These are phyloP conservation scores for Phylloboletellus chloephorus DNA, from an alignment of 1,284 basidiomycete genomes.

Conservation along the genomic window DNA sequence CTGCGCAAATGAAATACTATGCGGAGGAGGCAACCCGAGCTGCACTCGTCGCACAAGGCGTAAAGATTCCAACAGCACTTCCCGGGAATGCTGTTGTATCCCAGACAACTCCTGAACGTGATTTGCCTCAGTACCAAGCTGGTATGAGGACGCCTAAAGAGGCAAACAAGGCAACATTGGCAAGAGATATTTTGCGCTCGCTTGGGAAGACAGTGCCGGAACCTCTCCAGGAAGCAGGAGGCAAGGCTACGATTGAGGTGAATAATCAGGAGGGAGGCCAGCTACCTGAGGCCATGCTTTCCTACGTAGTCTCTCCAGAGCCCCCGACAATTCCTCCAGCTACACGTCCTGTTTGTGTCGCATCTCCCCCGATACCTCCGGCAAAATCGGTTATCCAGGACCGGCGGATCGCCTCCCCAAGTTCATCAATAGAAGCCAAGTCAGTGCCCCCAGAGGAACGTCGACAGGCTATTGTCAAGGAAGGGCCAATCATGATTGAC, in stretches of 20 bases:
- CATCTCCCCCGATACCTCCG: background rate
- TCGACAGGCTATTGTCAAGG: conserved; percentile 1
- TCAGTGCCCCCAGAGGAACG: conserved; percentile 1
- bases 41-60: conserved; percentile 3
- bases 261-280: background rate
- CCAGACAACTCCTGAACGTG: conserved; percentile 10
- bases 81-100: background rate
- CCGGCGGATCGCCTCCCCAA: background rate
- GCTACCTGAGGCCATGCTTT: background rate
- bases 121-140: background rate
- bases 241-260: background rate
- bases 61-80: background rate
- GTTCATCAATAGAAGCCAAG: conserved; percentile 1
- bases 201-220: conserved; percentile 26
- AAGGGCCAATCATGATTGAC: conserved; percentile 27
- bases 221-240: conserved; percentile 6
- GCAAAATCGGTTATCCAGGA: background rate
- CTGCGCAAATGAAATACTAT: conserved; percentile 21
- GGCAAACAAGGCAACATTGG: conserved; percentile 37
- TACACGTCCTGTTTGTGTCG: background rate
- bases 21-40: conserved; percentile 16
- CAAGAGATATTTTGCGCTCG: conserved; percentile 40
- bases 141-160: conserved; percentile 31
- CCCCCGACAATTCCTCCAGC: background rate
- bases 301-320: background rate